Conservation (phyloP, 768 basidiomycete genomes). For the Chalciporus chontae region DNA sequence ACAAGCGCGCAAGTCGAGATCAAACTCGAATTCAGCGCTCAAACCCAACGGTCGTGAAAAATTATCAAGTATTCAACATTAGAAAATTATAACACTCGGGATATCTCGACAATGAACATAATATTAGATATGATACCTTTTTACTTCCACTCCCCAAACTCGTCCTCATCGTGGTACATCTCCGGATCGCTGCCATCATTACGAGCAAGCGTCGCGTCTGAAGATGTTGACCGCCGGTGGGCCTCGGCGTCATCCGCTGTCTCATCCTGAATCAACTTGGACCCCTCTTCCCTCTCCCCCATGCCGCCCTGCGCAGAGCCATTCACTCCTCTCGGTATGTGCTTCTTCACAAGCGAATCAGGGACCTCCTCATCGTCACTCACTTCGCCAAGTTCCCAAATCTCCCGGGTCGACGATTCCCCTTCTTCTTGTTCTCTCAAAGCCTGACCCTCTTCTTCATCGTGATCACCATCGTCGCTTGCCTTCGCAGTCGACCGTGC, state of each 20-base stretch:
- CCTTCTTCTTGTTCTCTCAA: slow-evolving; percentile 36
- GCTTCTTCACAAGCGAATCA: slow-evolving; percentile 36
- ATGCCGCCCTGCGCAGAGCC: slow-evolving; percentile 9
- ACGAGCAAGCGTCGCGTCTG: slow-evolving; percentile 34
- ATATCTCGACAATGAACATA: neutral
- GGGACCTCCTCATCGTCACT: slow-evolving; percentile 63
- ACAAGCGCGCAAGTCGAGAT: slow-evolving; percentile 7
- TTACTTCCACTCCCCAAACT: slow-evolving; percentile 34
- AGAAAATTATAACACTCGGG: neutral
- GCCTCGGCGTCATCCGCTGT: slow-evolving; percentile 35
- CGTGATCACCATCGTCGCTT: slow-evolving; percentile 14
- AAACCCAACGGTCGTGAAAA: no score
- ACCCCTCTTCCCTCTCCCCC: slow-evolving; percentile 39
- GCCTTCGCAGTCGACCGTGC: slow-evolving; percentile 24
- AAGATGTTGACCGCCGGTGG: slow-evolving; percentile 33
- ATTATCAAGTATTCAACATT: no score
- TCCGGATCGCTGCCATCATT: slow-evolving; percentile 12
- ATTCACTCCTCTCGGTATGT: slow-evolving; percentile 17
- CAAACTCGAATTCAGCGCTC: no score
- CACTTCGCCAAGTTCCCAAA: slow-evolving; percentile 74
- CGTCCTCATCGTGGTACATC: slow-evolving; percentile 23
- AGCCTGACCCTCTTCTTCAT: slow-evolving; percentile 39
- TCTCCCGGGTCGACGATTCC: slow-evolving; percentile 31
- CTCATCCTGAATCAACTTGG: slow-evolving; percentile 37
- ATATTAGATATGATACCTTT: slow-evolving; percentile 3